Conservation (phyloP, 345 rosid species). For the Populus nigra region DNA sequence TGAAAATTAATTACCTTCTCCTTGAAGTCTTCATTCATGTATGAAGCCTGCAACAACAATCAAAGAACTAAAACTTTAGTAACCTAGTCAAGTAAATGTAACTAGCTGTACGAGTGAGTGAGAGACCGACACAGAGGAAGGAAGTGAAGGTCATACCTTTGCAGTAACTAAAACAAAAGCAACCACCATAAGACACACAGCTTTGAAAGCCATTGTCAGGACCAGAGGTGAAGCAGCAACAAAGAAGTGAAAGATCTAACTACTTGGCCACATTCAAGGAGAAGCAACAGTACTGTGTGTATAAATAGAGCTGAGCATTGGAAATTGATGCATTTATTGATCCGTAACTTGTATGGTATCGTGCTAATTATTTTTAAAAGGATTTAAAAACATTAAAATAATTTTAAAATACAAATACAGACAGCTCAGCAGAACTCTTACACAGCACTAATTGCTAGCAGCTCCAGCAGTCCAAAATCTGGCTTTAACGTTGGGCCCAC, state of each 20-base stretch:
- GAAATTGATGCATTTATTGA: background rate
- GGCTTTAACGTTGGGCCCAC: background rate
- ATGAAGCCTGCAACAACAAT: slow-evolving; percentile 28
- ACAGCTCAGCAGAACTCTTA: no score
- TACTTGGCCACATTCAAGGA: background rate
- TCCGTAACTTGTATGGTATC: no score
- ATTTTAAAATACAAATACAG: no score
- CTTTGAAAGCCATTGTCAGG: slow-evolving; percentile 38
- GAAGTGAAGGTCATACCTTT: slow-evolving; percentile 24
- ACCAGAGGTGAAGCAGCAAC: background rate
- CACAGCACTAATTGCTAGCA: background rate
- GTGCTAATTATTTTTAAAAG: no score
- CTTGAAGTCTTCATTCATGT: slow-evolving; percentile 17
- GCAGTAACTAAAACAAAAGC: slow-evolving; percentile 31
- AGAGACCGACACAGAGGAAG: background rate
- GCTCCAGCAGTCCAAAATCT: background rate
- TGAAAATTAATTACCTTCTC: slow-evolving; percentile 18
- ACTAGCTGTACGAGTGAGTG: background rate
- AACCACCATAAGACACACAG: slow-evolving; percentile 25
- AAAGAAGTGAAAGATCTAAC: background rate
- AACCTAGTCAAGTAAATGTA: background rate
- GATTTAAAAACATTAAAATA: no score
- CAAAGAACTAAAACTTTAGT: background rate
- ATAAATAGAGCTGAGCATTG: slow-evolving; percentile 7
- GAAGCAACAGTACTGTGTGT: background rate